phyloP scores from a whole-genome alignment of 257 asterid species.

The Lycium barbarum region DNA sequence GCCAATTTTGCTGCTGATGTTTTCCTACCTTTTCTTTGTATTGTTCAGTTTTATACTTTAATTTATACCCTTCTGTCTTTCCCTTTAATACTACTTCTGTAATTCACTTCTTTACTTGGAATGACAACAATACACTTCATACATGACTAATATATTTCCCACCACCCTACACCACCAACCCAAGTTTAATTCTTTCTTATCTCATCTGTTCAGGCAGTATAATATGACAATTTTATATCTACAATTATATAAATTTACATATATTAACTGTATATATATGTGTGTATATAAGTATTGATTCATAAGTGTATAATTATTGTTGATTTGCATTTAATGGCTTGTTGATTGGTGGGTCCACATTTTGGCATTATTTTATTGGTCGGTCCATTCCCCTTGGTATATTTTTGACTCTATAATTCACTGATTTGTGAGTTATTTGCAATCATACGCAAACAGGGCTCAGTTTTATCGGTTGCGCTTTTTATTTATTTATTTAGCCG shows the following conservation, averaged over 20 bases:
- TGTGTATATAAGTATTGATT: constrained; percentile 21
- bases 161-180: not conserved
- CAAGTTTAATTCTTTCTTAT: constrained; percentile 4
- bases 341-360: constrained; percentile 63
- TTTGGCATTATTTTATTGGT: constrained; percentile 38
- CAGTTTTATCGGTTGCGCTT: not conserved
- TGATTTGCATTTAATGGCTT: constrained; percentile 66
- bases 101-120: constrained; percentile 46
- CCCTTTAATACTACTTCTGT: constrained; percentile 16
- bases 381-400: constrained; percentile 40
- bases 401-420: constrained; percentile 39
- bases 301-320: constrained; percentile 49
- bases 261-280: not conserved
- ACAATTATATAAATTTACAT: not conserved
- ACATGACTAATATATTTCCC: not conserved
- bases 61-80: constrained; percentile 38
- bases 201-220: not conserved
- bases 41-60: not conserved
- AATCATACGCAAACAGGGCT: constrained; percentile 50
- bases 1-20: constrained; percentile 54
- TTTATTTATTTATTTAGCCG: not conserved
- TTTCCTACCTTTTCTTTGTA: constrained; percentile 50
- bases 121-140: not conserved
- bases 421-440: constrained; percentile 43
- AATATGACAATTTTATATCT: not conserved